Evolutionary conservation across 495 filamentous ascomycete species (phyloP), one percentile per base, ranked within the genome.

Genomic region (Aspergillus olivimuriae): DNA sequence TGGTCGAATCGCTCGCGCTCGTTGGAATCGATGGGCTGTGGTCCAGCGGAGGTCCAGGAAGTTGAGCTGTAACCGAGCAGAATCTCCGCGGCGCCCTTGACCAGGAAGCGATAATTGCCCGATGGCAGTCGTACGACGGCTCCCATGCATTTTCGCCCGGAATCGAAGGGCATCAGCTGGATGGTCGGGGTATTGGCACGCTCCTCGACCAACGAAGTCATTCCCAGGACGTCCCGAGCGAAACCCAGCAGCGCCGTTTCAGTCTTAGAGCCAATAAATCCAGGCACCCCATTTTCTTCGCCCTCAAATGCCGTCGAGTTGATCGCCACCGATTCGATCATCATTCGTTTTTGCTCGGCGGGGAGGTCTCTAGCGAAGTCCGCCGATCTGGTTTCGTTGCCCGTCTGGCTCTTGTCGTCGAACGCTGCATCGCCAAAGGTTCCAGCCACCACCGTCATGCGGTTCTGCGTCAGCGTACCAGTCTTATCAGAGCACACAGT

Each of bases 401-500:
- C 48, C 2, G 43, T 50, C 32, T 45, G 48, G n/a, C 41, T 45
- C 32, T 50, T 45, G 23, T 50, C 42, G 24, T 50, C 60, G 19
- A 50, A 50, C 2, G 20, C 18, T 15, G 41, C 34, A 9, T 6
- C 12, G 14, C 83, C 81, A 26, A 87, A 51, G 5, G 79, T 81
- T 14, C 76, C 84, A n/a, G 83, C 76, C 34, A 87, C 83, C 4
- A 76, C 75, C 1, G 65, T 62, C 43, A 91, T 83, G 67, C 88
- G 87, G 74, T 90, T 90, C 75, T 87, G 88, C 57, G 87, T 90
- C 49, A 91, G 26, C 81, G 79, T 73, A 22, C 68, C 68, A 4
- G 85, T 90, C 75, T 94, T 94, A 72, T 94, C 87, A 41, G 87
- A 91, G 78, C 87, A 94, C 44, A 92, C 85, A 65, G 89, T 87